phyloP scores from a whole-genome alignment of 23 red algal species.

The Cyanidioschyzon merolae region DNA sequence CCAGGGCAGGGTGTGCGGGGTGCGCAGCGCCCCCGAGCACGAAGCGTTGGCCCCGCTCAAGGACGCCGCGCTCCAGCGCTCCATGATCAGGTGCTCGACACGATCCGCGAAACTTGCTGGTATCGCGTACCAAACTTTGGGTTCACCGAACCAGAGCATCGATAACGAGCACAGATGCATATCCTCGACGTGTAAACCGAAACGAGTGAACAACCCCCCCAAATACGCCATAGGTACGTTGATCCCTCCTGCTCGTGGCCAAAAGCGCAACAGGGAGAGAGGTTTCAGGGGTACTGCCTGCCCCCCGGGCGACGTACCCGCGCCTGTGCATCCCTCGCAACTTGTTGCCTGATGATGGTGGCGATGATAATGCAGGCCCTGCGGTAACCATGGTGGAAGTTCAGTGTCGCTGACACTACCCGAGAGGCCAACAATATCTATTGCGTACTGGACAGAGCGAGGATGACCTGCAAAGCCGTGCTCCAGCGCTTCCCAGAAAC shows the following conservation, averaged over 20 bases:
- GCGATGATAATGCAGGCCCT: background rate
- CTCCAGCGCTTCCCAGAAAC: background rate
- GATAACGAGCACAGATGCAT: slow-evolving; percentile 66
- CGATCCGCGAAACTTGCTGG: slow-evolving; percentile 23
- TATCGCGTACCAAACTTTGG: slow-evolving; percentile 68
- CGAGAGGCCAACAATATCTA: background rate
- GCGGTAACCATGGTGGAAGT: background rate
- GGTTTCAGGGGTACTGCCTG: background rate
- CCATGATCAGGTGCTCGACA: slow-evolving; percentile 31
- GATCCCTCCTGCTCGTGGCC: slow-evolving; percentile 22
- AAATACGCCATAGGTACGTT: slow-evolving; percentile 69
- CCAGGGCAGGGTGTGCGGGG: no score
- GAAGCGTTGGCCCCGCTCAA: slow-evolving; percentile 11
- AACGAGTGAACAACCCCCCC: slow-evolving; percentile 60
- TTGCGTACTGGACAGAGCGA: background rate
- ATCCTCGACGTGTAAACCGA: slow-evolving; percentile 95
- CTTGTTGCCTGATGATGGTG: no score
- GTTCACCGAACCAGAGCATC: slow-evolving; percentile 47
- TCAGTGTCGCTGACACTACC: background rate
- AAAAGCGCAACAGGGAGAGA: background rate
- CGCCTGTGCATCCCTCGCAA: no score
- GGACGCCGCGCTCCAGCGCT: slow-evolving; percentile 17
- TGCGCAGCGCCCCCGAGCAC: background rate
- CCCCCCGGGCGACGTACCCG: no score
- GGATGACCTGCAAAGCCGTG: background rate